These are phyloP conservation scores for Gamsiella multidivaricata DNA, from an alignment of 192 early-diverging fungal species.

Conservation along the genomic window DNA sequence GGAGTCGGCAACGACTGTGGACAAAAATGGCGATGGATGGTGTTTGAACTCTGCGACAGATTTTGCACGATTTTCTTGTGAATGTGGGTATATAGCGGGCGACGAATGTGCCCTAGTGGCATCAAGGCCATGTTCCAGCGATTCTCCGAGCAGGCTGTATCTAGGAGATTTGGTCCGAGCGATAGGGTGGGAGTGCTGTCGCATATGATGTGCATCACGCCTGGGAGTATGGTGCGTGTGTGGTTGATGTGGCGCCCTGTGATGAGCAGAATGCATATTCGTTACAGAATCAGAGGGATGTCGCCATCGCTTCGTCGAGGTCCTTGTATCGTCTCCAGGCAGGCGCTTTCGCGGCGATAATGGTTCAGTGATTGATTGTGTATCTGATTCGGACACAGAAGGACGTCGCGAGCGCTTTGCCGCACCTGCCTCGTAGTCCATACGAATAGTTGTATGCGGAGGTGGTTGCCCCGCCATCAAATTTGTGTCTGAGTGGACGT, in stretches of 20 bases:
- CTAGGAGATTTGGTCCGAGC: too few relatives aligned
- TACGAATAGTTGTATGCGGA: too few relatives aligned
- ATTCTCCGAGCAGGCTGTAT: too few relatives aligned
- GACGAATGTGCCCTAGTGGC: too few relatives aligned
- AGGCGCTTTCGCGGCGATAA: background rate
- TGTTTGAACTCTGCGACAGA: background rate
- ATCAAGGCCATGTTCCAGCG: too few relatives aligned
- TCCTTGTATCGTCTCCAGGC: background rate
- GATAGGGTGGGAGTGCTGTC: too few relatives aligned
- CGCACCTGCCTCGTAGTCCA: background rate
- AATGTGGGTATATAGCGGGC: too few relatives aligned
- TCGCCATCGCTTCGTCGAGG: slow-evolving; percentile 16
- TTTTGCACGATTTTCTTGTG: background rate
- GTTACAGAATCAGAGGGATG: background rate
- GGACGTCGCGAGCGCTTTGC: background rate
- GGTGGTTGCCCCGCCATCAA: background rate
- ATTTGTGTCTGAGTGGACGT: background rate
- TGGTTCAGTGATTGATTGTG: background rate
- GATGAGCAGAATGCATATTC: too few relatives aligned
- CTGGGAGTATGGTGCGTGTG: too few relatives aligned
- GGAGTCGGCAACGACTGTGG: background rate
- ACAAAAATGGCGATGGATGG: background rate
- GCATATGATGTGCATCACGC: too few relatives aligned
- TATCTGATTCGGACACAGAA: slow-evolving; percentile 1
- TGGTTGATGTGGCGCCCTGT: too few relatives aligned